Percentiles rank a stretch among this genome's conserved stretches.
phyloP scores from a whole-genome alignment of 1,139 yeast genomes.

The Lodderomyces parapsilosis region DNA sequence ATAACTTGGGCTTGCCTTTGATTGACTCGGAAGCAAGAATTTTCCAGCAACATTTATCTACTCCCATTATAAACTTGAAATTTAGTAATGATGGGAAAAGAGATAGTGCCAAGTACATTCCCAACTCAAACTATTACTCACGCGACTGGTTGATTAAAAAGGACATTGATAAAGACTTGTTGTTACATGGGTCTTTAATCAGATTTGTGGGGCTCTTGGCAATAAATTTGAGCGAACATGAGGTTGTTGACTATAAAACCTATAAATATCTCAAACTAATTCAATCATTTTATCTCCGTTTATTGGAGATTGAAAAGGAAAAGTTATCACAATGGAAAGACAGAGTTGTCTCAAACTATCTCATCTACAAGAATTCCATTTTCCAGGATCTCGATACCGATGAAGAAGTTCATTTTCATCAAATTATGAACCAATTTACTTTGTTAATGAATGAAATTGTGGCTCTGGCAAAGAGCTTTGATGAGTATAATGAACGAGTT shows the following conservation, averaged over 20 bases:
- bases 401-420: constrained; percentile 18
- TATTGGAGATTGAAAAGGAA: constrained; percentile 16
- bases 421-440: constrained; percentile 21
- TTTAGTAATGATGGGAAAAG: constrained; percentile 32
- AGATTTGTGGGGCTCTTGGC: constrained; percentile 38
- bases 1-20: constrained; percentile 28
- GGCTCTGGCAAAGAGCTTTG: constrained; percentile 28
- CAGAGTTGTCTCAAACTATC: constrained; percentile 20
- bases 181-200: constrained; percentile 39
- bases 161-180: constrained; percentile 28
- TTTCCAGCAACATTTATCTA: constrained; percentile 33
- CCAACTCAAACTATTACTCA: constrained; percentile 39
- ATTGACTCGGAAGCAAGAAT: constrained; percentile 28
- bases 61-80: constrained; percentile 36
- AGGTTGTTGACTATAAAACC: constrained; percentile 35
- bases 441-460: constrained; percentile 15
- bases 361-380: constrained; percentile 22
- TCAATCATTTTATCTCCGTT: constrained; percentile 17
- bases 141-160: constrained; percentile 32
- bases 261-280: constrained; percentile 23
- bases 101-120: constrained; percentile 30
- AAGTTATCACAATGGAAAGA: constrained; percentile 22
- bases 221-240: constrained; percentile 42
- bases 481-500: constrained; percentile 35
- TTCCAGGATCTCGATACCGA: constrained; percentile 22